A percentile compares a stretch with the other conserved stretches of the same genome.
These are phyloP conservation scores for Syzygium aqueum DNA, from an alignment of 345 rosid species.

Conservation along the genomic window DNA sequence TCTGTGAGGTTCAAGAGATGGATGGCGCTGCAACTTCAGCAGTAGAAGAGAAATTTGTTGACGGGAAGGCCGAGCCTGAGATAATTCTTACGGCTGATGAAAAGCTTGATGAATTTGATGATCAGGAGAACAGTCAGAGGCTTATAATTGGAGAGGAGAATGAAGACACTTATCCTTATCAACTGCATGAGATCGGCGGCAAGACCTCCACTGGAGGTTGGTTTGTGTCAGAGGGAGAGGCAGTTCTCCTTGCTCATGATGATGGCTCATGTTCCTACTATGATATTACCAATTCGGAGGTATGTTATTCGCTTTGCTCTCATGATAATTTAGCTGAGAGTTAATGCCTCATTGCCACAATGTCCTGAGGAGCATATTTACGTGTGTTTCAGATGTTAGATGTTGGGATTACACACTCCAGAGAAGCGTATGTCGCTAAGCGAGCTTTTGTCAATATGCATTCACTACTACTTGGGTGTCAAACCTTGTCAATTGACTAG, in stretches of 20 bases:
- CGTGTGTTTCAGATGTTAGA: not conserved
- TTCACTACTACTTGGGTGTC: not conserved
- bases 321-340: not conserved
- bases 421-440: not conserved
- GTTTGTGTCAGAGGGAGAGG: conserved; percentile 98
- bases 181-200: conserved; percentile 54
- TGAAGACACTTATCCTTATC: conserved; percentile 40
- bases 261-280: conserved; percentile 91
- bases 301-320: conserved; percentile 4
- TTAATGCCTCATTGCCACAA: not conserved
- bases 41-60: conserved; percentile 14
- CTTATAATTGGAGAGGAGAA: conserved; percentile 36
- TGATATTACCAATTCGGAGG: conserved; percentile 87
- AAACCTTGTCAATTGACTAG: not conserved
- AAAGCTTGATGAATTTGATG: conserved; percentile 72
- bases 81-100: conserved; percentile 63
- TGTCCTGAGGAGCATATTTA: not conserved
- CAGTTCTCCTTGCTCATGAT: conserved; percentile 78
- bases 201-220: conserved; percentile 84
- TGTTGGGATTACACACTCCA: not conserved
- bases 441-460: not conserved
- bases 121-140: conserved; percentile 46
- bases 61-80: conserved; percentile 25
- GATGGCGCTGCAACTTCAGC: conserved; percentile 35
- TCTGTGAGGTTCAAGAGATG: conserved; percentile 45